These are phyloP conservation scores for Erodium moschatum DNA, from an alignment of 441 rosid species.

Conservation along the genomic window DNA sequence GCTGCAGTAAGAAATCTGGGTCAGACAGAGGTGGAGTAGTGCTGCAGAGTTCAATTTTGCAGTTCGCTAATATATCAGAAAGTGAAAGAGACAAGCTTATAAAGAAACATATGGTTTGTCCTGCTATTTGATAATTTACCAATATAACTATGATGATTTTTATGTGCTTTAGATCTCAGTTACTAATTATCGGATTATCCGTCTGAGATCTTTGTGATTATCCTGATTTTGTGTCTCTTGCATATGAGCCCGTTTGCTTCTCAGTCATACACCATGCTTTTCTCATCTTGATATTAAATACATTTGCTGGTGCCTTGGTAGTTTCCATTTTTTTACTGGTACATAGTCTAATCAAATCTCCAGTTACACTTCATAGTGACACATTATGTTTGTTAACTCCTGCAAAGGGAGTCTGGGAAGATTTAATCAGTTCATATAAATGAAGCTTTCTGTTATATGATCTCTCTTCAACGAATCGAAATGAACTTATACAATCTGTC, in stretches of 20 bases:
- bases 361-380: not conserved
- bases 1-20: conserved; percentile 57
- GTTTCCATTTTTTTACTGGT: not conserved
- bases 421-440: not conserved
- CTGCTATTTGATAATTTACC: conserved; percentile 14
- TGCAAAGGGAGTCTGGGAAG: conserved; percentile 1
- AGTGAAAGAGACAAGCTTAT: conserved; percentile 79
- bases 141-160: not conserved
- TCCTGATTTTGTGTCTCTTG: not conserved
- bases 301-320: not conserved
- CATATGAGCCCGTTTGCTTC: not conserved
- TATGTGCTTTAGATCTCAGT: not conserved
- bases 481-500: conserved; percentile 9
- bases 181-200: not conserved
- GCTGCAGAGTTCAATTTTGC: conserved; percentile 65
- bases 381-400: conserved; percentile 4
- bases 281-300: not conserved
- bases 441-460: conserved; percentile 5
- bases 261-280: not conserved
- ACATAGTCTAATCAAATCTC: not conserved
- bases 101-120: conserved; percentile 73
- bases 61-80: conserved; percentile 68
- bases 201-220: not conserved
- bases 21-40: conserved; percentile 53
- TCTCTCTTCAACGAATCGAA: not conserved